A percentile compares a stretch with the other conserved stretches of the same genome.
These are phyloP conservation scores for Triticum monococcum DNA, from an alignment of 176 grass and related monocot genomes.

Conservation along the genomic window DNA sequence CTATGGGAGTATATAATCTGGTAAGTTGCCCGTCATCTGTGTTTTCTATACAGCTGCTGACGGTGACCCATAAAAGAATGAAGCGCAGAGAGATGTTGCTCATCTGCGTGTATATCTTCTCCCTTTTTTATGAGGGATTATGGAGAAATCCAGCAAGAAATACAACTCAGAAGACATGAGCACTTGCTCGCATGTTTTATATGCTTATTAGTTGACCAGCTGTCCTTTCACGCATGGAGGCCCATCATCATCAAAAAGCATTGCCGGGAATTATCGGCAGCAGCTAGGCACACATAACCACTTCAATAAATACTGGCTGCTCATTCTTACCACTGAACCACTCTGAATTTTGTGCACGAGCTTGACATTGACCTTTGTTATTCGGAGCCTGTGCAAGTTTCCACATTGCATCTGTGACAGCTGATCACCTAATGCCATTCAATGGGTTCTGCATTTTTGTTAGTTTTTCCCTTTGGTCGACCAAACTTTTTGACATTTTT, in stretches of 20 bases:
- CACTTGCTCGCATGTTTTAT: not conserved
- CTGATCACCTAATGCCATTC: conserved; percentile 41
- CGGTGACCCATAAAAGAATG: not conserved
- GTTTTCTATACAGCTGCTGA: conserved; percentile 20
- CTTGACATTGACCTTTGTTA: not conserved
- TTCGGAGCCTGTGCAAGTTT: not conserved
- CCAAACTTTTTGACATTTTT: conserved; percentile 74
- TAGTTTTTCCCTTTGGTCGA: conserved; percentile 50
- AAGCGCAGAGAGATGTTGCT: conserved; percentile 4
- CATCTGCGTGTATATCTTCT: not conserved
- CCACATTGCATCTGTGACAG: not conserved
- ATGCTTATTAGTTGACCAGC: not conserved
- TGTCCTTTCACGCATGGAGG: not conserved
- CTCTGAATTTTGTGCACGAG: conserved; percentile 6
- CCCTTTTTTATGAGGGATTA: not conserved
- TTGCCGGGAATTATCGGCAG: not conserved
- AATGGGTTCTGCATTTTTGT: conserved; percentile 29
- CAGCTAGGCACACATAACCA: not conserved
- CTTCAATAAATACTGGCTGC: not conserved
- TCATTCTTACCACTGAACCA: not conserved
- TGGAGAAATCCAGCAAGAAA: not conserved
- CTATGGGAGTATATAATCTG: conserved; percentile 3
- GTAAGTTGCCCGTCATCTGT: not conserved
- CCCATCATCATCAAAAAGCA: not conserved
- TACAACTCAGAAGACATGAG: not conserved